phyloP scores from a whole-genome alignment of 768 basidiomycete genomes.

The Termitomyces sp. region DNA sequence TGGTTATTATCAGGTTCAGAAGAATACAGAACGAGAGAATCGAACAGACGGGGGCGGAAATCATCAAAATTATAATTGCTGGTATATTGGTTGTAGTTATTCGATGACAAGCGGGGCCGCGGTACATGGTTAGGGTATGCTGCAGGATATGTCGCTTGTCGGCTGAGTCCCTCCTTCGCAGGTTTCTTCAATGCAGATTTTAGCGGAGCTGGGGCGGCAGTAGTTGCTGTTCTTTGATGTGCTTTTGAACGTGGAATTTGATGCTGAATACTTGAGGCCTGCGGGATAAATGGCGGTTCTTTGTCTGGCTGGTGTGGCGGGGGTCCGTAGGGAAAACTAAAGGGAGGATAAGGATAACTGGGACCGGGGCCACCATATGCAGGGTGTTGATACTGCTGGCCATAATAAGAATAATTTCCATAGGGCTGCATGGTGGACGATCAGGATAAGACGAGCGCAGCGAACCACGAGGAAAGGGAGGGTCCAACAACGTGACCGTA shows the following conservation, averaged over 20 bases:
- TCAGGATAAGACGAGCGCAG: neutral
- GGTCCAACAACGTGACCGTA: slow-evolving; percentile 19
- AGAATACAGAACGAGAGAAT: slow-evolving; percentile 8
- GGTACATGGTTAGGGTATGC: slow-evolving; percentile 9
- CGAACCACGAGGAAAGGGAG: slow-evolving; percentile 4
- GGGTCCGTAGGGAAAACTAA: slow-evolving; percentile 18
- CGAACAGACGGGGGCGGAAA: slow-evolving; percentile 25
- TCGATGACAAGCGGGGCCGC: slow-evolving; percentile 4
- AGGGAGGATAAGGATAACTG: slow-evolving; percentile 33
- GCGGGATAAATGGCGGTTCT: slow-evolving; percentile 15
- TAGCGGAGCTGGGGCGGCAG: slow-evolving; percentile 25
- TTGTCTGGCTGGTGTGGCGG: slow-evolving; percentile 21
- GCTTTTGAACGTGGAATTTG: slow-evolving; percentile 22
- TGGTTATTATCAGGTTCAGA: slow-evolving; percentile 3
- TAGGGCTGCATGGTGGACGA: slow-evolving; percentile 27
- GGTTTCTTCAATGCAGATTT: slow-evolving; percentile 58
- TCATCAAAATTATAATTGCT: slow-evolving; percentile 15
- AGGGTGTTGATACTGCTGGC: slow-evolving; percentile 37
- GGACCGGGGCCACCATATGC: slow-evolving; percentile 30
- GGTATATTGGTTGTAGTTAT: slow-evolving; percentile 4
- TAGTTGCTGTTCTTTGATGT: slow-evolving; percentile 30
- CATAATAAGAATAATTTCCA: slow-evolving; percentile 38
- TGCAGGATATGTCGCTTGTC: slow-evolving; percentile 19
- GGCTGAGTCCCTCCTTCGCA: slow-evolving; percentile 17
- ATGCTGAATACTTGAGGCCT: slow-evolving; percentile 4